These are phyloP conservation scores for Plasmopara viticola DNA, from an alignment of 352 stramenopile genomes.

Conservation along the genomic window DNA sequence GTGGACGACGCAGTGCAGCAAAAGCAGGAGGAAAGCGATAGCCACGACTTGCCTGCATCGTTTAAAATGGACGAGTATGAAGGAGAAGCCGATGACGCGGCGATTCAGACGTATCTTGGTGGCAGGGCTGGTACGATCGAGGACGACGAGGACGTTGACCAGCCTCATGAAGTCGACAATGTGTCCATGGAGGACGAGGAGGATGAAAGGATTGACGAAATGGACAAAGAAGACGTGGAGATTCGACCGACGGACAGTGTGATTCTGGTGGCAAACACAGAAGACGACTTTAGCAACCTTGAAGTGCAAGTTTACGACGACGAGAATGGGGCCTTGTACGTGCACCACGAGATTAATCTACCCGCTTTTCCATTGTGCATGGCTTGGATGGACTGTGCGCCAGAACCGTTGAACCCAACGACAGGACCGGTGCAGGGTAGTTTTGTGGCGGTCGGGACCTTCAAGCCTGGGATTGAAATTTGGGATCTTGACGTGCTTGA, in stretches of 20 bases:
- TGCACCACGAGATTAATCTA: constrained; percentile 99
- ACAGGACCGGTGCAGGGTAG: constrained; percentile 86
- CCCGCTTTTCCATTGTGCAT: constrained; percentile 97
- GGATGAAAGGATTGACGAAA: constrained; percentile 62
- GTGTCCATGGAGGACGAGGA: constrained; percentile 48
- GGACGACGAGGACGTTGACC: constrained; percentile 34
- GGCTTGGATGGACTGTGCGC: constrained; percentile 92
- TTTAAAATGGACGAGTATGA: constrained; percentile 89
- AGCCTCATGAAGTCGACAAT: constrained; percentile 41
- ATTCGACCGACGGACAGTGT: constrained; percentile 92
- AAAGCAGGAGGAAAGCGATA: constrained; percentile 26
- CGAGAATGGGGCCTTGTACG: constrained; percentile 95
- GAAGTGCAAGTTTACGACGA: constrained; percentile 99
- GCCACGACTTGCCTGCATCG: constrained; percentile 45
- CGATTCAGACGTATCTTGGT: constrained; percentile 74
- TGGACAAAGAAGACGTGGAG: constrained; percentile 91
- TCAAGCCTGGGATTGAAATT: constrained; percentile 99
- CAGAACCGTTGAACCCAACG: constrained; percentile 46
- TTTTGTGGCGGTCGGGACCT: constrained; percentile 99
- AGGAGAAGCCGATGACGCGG: constrained; percentile 76
- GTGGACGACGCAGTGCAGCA: constrained; percentile 28
- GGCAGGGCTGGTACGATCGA: constrained; percentile 27
- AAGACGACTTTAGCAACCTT: constrained; percentile 97
- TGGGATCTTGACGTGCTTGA: constrained; percentile 99
- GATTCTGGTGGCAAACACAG: constrained; percentile 94